Conservation (phyloP, 192 early-diverging fungal genomes). For the Rhizophlyctis rosea region DNA sequence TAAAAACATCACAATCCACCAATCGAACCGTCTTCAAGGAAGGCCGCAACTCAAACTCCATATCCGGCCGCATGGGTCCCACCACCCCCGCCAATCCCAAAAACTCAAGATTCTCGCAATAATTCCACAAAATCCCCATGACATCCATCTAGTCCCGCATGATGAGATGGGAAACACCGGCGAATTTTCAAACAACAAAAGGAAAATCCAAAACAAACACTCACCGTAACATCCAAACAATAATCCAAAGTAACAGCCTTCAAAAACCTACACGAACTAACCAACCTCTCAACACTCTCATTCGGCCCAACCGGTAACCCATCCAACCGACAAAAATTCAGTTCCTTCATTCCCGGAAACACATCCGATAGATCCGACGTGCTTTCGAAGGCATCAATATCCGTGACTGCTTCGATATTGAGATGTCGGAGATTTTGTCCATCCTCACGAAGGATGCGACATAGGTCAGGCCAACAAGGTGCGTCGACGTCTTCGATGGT, state of each 20-base stretch:
- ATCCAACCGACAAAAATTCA: constrained; percentile 45
- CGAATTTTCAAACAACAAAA: no score
- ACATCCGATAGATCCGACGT: constrained; percentile 29
- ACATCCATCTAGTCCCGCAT: constrained; percentile 46
- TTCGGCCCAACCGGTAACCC: constrained; percentile 43
- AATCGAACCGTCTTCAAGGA: constrained; percentile 41
- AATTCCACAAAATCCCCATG: constrained; percentile 46
- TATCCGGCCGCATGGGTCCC: constrained; percentile 14
- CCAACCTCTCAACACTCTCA: constrained; percentile 18
- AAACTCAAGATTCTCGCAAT: constrained; percentile 32
- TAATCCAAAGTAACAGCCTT: constrained; percentile 48
- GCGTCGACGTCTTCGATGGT: constrained; percentile 43
- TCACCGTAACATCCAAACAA: constrained; percentile 34
- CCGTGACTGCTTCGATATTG: constrained; percentile 45
- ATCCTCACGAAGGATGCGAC: constrained; percentile 23
- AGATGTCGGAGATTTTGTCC: constrained; percentile 32
- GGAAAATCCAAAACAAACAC: not conserved
- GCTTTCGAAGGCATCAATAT: constrained; percentile 40
- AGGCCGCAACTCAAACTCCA: constrained; percentile 22
- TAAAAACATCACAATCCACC: constrained; percentile 52
- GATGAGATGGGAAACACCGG: no score
- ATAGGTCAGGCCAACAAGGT: constrained; percentile 37
- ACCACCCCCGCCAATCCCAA: constrained; percentile 49
- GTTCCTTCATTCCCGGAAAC: constrained; percentile 24
- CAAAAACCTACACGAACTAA: constrained; percentile 29